phyloP scores from a whole-genome alignment of 257 asterid species.

The Knoxia roxburghii region DNA sequence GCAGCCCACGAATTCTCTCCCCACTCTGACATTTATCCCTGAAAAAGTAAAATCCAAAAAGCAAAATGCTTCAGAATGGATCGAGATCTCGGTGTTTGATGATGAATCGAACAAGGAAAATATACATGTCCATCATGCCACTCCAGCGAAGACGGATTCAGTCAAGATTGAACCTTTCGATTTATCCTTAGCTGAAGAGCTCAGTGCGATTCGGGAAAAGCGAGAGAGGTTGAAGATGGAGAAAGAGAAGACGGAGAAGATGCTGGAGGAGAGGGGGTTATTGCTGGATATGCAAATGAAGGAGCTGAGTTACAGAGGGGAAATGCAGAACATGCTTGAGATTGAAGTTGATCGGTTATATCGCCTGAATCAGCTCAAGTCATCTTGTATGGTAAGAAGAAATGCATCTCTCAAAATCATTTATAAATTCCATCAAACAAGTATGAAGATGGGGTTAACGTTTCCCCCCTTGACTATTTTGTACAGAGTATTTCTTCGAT shows the following conservation, averaged over 20 bases:
- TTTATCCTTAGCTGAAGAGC: conserved; percentile 70
- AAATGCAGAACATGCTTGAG: conserved; percentile 68
- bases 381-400: conserved; percentile 55
- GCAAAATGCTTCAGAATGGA: conserved; percentile 10
- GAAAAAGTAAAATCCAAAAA: conserved; percentile 12
- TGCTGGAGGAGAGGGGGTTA: conserved; percentile 39
- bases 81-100: conserved; percentile 16
- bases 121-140: conserved; percentile 19
- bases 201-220: conserved; percentile 53
- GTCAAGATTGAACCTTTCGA: conserved; percentile 28
- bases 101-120: conserved; percentile 59
- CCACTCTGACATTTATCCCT: conserved; percentile 11
- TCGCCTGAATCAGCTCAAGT: conserved; percentile 65
- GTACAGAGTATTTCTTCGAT: conserved; percentile 46
- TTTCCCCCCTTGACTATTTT: neutral
- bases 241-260: conserved; percentile 44
- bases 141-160: conserved; percentile 12
- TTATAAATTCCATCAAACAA: no score
- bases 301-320: conserved; percentile 51
- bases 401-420: neutral
- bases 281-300: conserved; percentile 55
- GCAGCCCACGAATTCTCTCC: conserved; percentile 38
- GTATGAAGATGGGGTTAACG: neutral
- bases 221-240: conserved; percentile 56
- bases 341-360: conserved; percentile 82